A percentile compares a stretch with the other conserved stretches of the same genome.
These are phyloP conservation scores for Suhomyces bribrorum DNA, from an alignment of 1,139 yeast species.

Conservation along the genomic window DNA sequence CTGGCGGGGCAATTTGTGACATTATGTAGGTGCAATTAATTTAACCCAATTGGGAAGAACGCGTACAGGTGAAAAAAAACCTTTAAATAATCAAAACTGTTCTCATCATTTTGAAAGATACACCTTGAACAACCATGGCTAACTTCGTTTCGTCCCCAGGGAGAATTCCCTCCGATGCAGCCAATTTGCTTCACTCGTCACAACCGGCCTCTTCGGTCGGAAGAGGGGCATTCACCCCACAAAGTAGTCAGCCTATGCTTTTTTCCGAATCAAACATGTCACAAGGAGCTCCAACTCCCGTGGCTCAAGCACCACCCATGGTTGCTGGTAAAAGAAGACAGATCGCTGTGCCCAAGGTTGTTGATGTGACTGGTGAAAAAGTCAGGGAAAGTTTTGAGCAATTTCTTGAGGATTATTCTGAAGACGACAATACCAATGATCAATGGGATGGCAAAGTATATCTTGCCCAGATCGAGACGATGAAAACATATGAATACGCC, in stretches of 20 bases:
- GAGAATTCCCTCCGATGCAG: conserved; percentile 49
- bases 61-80: conserved; percentile 20
- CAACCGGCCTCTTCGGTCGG: conserved; percentile 50
- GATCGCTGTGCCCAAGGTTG: conserved; percentile 78
- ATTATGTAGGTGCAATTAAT: too few species aligned
- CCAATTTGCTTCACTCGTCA: conserved; percentile 43
- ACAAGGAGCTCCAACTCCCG: conserved; percentile 19
- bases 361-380: conserved; percentile 90
- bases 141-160: conserved; percentile 51
- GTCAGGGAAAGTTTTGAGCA: conserved; percentile 89
- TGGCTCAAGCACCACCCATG: conserved; percentile 20
- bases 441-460: conserved; percentile 61
- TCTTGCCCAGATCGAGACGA: conserved; percentile 76
- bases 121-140: conserved; percentile 30
- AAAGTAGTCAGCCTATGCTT: conserved; percentile 15
- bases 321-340: conserved; percentile 50
- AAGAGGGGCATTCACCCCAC: conserved; percentile 31
- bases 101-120: background rate
- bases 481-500: conserved; percentile 73
- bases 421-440: conserved; percentile 34
- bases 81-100: conserved; percentile 1
- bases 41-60: conserved; percentile 24
- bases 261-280: conserved; percentile 23
- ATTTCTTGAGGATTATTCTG: conserved; percentile 63
- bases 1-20: too few species aligned